Evolutionary conservation across 148 eudicot genomes (phyloP), one percentile per base, ranked within the genome.

Genomic region (Talinum fruticosum): DNA sequence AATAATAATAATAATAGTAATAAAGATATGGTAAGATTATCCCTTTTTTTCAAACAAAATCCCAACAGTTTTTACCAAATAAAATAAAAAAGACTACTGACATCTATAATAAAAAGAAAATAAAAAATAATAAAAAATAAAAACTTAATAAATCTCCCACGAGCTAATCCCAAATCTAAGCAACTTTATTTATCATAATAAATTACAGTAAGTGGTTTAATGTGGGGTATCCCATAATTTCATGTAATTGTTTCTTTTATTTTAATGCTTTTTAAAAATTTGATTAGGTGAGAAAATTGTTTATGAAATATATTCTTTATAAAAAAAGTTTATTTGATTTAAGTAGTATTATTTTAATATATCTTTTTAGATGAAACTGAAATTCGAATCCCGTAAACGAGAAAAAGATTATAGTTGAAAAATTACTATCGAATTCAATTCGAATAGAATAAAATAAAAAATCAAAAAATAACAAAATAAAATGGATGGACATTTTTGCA

Each of bases 11-110:
- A 5, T 2, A 5, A 74, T 68, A 70, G 61, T 30, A 59, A 57
- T 59, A 1, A 41, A 44, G 68, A 71, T 71, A 72, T 38, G 75
- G 81, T 36, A 72, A 41, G 61, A 78, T 44, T 45, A 38, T 8
- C 34, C 26, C 71, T 44, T 74, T 72, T 44, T 74, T 72, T 67
- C 78, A 77, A 77, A 77, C 19, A 45, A 67, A 77, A 78, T 77
- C 77, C 54, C 21, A 74, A 69, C 80, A 53, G 78, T 74, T 28
- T 29, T 54, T 6, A 26, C 26, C 12, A 57, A 35, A 35, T 24
- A 51, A 6, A 23, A 34, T 14, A 47, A 51, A 72, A 72, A 81
- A 15, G 79, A 69, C 72, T 29, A 61, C 33, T 23, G 1, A 67
- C 30, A 44, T 13, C 8, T 30, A 2, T 49, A 49, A 49, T 19